Conservation (phyloP, 2,329 filamentous ascomycete genomes). For the Amphichorda felina region DNA sequence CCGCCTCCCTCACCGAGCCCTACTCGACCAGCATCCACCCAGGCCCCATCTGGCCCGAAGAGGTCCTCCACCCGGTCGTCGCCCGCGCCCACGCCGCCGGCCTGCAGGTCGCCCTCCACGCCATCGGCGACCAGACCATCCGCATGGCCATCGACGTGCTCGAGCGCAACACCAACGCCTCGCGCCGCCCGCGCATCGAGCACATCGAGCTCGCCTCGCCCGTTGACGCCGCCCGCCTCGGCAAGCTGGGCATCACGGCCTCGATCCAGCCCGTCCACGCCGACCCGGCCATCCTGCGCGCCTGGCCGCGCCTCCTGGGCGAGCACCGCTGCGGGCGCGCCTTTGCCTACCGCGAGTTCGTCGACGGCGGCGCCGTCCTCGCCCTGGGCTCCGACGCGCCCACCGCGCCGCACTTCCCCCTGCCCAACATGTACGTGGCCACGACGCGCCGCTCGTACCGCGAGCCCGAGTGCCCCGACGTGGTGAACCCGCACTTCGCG, state of each 20-base stretch:
- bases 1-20: conserved; percentile 46
- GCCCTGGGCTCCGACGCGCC: conserved; percentile 49
- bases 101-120: conserved; percentile 51
- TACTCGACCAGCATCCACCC: conserved; percentile 36
- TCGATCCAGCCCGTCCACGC: conserved; percentile 47
- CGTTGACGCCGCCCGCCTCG: conserved; percentile 43
- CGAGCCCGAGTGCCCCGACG: conserved; percentile 26
- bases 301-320: conserved; percentile 48
- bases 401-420: conserved; percentile 41
- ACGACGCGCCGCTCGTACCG: conserved; percentile 43
- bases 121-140: conserved; percentile 51
- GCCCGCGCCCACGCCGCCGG: conserved; percentile 37
- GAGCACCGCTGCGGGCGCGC: conserved; percentile 40
- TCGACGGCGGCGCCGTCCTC: conserved; percentile 37
- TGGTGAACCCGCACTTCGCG: conserved; percentile 40
- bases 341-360: conserved; percentile 53
- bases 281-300: conserved; percentile 47
- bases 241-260: conserved; percentile 45
- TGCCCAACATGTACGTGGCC: conserved; percentile 46
- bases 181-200: conserved; percentile 48
- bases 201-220: conserved; percentile 48
- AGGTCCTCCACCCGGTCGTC: conserved; percentile 40
- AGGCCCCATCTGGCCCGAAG: conserved; percentile 41
- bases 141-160: conserved; percentile 45
- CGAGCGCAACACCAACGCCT: conserved; percentile 25